Evolutionary conservation across 148 eudicot species (phyloP).

Genomic region (Agrostemma githago): DNA sequence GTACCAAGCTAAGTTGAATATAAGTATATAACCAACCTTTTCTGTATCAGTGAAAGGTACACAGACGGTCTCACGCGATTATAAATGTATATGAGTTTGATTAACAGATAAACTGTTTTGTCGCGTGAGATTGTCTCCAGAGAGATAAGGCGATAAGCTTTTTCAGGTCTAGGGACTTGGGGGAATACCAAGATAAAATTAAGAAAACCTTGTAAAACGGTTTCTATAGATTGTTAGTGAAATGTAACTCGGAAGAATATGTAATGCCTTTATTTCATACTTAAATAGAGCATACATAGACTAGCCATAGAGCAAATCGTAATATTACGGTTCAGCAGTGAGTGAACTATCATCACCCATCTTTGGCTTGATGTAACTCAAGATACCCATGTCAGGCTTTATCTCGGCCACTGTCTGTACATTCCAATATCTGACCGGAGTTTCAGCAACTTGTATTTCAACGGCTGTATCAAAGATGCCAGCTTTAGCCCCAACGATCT

Average conservation of each 20-base stretch:
- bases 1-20: no score
- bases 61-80: neutral
- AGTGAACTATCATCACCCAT: neutral
- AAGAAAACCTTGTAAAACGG: neutral
- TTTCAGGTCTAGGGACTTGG: neutral
- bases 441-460: constrained; percentile 1
- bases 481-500: neutral
- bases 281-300: neutral
- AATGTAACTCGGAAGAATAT: neutral
- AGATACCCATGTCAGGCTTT: neutral
- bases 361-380: neutral
- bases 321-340: neutral
- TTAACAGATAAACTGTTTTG: no score
- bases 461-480: neutral
- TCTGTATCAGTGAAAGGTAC: neutral
- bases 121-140: neutral
- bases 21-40: neutral
- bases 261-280: neutral
- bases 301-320: neutral
- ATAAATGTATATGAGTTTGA: no score
- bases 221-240: neutral
- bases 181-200: no score
- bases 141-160: neutral
- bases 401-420: neutral
- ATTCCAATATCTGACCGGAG: neutral